Conservation (phyloP, 1,284 basidiomycete genomes). For the Caloboletus inedulis region DNA sequence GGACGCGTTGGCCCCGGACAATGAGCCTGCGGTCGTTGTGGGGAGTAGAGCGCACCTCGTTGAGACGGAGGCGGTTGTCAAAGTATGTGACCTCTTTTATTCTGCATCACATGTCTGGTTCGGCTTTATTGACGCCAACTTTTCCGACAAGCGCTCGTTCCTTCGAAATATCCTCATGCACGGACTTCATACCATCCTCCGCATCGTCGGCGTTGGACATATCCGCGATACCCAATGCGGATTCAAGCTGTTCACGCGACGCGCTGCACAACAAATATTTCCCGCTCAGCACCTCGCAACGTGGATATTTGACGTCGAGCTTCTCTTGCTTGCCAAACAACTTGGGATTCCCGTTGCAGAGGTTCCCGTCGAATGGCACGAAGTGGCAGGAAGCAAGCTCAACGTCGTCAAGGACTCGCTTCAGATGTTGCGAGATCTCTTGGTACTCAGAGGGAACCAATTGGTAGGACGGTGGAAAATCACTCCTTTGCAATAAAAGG, state of each 20-base stretch:
- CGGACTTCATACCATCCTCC: constrained; percentile 79
- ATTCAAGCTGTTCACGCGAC: constrained; percentile 89
- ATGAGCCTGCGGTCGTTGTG: constrained; percentile 66
- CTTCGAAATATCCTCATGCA: constrained; percentile 93
- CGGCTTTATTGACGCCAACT: background rate
- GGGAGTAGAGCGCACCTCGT: constrained; percentile 92
- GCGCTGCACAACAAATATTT: constrained; percentile 77
- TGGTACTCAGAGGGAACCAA: constrained; percentile 83
- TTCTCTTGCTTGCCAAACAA: constrained; percentile 84
- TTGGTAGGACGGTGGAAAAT: constrained; percentile 67
- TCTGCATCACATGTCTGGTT: background rate
- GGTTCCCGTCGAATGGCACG: constrained; percentile 88
- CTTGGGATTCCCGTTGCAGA: constrained; percentile 75
- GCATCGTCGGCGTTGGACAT: constrained; percentile 80
- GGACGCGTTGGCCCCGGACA: constrained; percentile 52
- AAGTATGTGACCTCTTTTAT: constrained; percentile 48
- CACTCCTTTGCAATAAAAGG: constrained; percentile 18
- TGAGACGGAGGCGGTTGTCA: constrained; percentile 89
- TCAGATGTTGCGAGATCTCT: constrained; percentile 84
- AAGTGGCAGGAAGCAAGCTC: constrained; percentile 89
- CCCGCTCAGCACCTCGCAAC: constrained; percentile 78
- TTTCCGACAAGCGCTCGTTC: constrained; percentile 65
- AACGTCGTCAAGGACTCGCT: constrained; percentile 80
- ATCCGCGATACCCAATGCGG: constrained; percentile 95
- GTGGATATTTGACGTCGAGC: constrained; percentile 96